Evolutionary conservation across 2,329 filamentous ascomycete genomes (phyloP).

Genomic region (Curvularia lunata): DNA sequence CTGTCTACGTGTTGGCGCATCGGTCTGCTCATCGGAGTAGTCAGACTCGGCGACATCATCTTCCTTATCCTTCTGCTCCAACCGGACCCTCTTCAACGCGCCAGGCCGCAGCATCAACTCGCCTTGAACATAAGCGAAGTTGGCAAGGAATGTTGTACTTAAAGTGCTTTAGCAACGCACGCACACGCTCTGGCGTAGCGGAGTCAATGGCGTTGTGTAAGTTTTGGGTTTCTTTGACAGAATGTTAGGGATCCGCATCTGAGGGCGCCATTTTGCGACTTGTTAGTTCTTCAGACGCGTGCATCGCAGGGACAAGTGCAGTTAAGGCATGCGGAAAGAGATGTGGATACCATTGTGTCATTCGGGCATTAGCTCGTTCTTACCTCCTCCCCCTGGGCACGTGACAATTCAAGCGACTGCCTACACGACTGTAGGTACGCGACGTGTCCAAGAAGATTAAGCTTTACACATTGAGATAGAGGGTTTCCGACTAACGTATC

Average conservation of each 20-base stretch:
- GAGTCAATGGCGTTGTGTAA: conserved; percentile 17
- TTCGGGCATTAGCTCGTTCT: too few relatives aligned
- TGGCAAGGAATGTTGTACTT: not conserved
- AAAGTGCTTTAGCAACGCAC: conserved; percentile 10
- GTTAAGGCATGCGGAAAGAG: too few relatives aligned
- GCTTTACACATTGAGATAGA: too few relatives aligned
- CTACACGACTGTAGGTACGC: too few relatives aligned
- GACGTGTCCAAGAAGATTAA: too few relatives aligned
- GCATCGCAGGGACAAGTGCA: too few relatives aligned
- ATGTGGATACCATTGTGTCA: too few relatives aligned
- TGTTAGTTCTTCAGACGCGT: not conserved
- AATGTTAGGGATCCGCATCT: not conserved
- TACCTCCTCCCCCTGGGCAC: too few relatives aligned
- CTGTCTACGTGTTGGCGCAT: conserved; percentile 9
- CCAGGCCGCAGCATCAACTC: conserved; percentile 4
- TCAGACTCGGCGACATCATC: conserved; percentile 8
- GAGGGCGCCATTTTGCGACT: not conserved
- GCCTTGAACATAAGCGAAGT: conserved; percentile 3
- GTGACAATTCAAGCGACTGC: too few relatives aligned
- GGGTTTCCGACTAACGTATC: too few relatives aligned
- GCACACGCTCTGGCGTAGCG: conserved; percentile 7
- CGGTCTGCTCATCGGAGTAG: conserved; percentile 7
- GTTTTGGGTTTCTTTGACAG: conserved; percentile 3
- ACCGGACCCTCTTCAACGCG: conserved; percentile 4
- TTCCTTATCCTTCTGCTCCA: not conserved